Base-by-base conservation (phyloP, 306 rosid species). In the Nissolia schottii region DNA sequence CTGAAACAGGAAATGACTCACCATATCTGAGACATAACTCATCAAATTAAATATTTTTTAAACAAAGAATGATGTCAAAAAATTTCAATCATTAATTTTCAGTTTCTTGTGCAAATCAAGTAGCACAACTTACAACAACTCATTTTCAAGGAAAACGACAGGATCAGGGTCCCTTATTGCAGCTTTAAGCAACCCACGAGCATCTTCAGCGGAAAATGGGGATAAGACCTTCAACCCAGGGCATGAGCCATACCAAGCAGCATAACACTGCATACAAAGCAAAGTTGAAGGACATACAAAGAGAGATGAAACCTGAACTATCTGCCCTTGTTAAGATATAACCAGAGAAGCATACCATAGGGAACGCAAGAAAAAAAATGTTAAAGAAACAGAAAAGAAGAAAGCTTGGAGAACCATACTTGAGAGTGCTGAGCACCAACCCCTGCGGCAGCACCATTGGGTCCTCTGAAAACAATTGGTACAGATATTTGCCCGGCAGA, bases 351-450 rank as follows among this genome's bases (percentile, higher is more conserved):
- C 38, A 73, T 27, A 23, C 67, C 48, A 62, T 15, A 51, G 10
- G 14, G 7, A 61, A 5, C 23, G 18, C 28, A 25, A 41, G 34
- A 43, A 67, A 60, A 48, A 10, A 63, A n/a, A n/a, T n/a, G 59
- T 32, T 25, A 13, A 41, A 15, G 3, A 16, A 53, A 48, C 27
- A 24, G 38, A 58, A 29, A 68, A 58, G 28, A 57, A 56, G 20
- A 81, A 70, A 75, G 68, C 50, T 6, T 7, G 25, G 61, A 46
- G 66, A 80, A 64, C 70, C 85, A 45, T 89, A 94, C 97, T 8
- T 91, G 99, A 85, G 99, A 95, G 82, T 95, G 99, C 83, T 95
- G 99, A 40, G 99, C 99, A 80, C 97, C 99, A 80, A 95, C 99
- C 50, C 99, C 99, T 67, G 99, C 90, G 72, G 99, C 99, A 68